Evolutionary conservation across 177 flowering plant species (phyloP).

Genomic region (Vitis hybrid): DNA sequence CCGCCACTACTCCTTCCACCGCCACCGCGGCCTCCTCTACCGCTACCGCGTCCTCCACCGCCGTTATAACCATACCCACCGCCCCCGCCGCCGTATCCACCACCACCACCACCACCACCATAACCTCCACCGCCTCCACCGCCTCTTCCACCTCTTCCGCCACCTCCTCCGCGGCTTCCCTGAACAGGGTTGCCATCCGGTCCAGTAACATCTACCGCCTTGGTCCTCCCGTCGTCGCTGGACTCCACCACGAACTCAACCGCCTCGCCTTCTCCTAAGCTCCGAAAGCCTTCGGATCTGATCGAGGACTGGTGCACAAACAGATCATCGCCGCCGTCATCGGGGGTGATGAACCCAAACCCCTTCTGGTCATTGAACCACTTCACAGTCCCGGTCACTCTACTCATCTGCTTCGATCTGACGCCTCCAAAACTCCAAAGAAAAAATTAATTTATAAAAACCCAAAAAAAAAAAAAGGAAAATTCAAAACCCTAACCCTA

Average conservation of each 20-base stretch:
- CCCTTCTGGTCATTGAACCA: slow-evolving; percentile 86
- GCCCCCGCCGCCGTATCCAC: slow-evolving; percentile 18
- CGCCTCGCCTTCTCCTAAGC: slow-evolving; percentile 64
- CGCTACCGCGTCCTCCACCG: slow-evolving; percentile 19
- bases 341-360: slow-evolving; percentile 83
- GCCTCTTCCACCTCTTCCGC: slow-evolving; percentile 24
- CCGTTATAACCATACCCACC: slow-evolving; percentile 26
- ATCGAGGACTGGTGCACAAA: slow-evolving; percentile 91
- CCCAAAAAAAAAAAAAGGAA: not conserved
- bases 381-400: slow-evolving; percentile 59
- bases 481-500: slow-evolving; percentile 4
- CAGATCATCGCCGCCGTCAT: slow-evolving; percentile 76
- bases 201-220: slow-evolving; percentile 75
- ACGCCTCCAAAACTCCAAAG: not conserved
- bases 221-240: slow-evolving; percentile 47
- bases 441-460: not conserved
- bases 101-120: slow-evolving; percentile 20
- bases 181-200: slow-evolving; percentile 46
- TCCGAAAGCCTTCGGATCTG: slow-evolving; percentile 67
- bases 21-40: slow-evolving; percentile 28
- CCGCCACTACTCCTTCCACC: slow-evolving; percentile 45
- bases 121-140: slow-evolving; percentile 19
- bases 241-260: slow-evolving; percentile 64
- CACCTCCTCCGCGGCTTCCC: slow-evolving; percentile 35
- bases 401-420: slow-evolving; percentile 15